Evolutionary conservation across 441 rosid genomes (phyloP).

Genomic region (Pelargonium hybrid): DNA sequence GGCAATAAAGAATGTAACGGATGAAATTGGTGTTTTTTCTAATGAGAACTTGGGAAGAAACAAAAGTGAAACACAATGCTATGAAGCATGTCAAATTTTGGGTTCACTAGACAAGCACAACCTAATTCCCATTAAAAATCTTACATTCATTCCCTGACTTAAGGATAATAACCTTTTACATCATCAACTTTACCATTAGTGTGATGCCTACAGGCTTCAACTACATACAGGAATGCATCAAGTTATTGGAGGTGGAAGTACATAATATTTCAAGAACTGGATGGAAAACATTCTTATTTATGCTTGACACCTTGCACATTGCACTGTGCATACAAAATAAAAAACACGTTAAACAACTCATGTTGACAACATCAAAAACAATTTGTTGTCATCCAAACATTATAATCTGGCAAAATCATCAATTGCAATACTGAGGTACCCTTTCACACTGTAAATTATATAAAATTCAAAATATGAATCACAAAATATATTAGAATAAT

Average conservation of each 20-base stretch:
- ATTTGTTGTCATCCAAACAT: background rate
- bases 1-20: background rate
- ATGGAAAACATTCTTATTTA: background rate
- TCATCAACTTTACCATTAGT: background rate
- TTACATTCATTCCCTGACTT: background rate
- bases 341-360: background rate
- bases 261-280: background rate
- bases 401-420: background rate
- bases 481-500: background rate
- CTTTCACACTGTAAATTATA: background rate
- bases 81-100: background rate
- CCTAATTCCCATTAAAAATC: background rate
- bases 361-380: background rate
- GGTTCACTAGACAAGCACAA: background rate
- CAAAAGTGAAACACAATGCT: background rate
- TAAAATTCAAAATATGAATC: background rate
- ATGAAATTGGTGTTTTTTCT: background rate
- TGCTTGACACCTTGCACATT: background rate
- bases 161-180: background rate
- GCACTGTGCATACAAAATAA: too few species aligned
- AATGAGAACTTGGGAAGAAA: background rate
- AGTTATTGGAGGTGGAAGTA: background rate
- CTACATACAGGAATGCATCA: background rate
- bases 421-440: background rate
- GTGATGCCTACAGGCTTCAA: background rate